Base-by-base conservation (phyloP, 441 rosid species). In the Brassica hybrid region DNA sequence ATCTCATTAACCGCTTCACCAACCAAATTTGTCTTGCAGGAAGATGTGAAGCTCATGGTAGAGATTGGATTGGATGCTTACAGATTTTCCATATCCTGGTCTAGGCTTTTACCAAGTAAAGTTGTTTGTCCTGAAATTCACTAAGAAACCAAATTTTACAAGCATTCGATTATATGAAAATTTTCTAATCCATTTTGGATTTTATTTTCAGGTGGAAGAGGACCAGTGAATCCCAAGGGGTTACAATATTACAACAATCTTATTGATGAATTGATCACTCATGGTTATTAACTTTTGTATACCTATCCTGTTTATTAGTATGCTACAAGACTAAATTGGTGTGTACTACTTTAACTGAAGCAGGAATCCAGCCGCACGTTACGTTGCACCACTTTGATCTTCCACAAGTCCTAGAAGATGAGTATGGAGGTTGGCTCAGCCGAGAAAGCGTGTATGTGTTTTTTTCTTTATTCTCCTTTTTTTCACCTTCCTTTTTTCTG, bases 391-490 rank as follows among this genome's bases (percentile, higher is more conserved):
- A 77, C 62, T 65, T 41, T 65, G 76, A 77, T 71, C 72, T 71
- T 65, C 80, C 76, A 41, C 80, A 71, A 11, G 18, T 12, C 34
- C 7, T 77, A 27, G 67, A 77, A 58, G 76, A 77, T 57, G 76
- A 71, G 14, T 77, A 77, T 57, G 80, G 72, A 65, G 80, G 72
- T 27, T 77, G 76, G 72, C 21, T 89, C 67, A 83, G 76, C 69
- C 67, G 43, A 67, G 85, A 80, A 56, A 86, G 86, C 52, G 81
- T 89, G 95, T 92, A 90, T 67, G 36, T n/a, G 34, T n/a, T 48
- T 36, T 45, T 5, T 48, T 85, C 9, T 52, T 45, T 72, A 9
- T 61, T 66, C 56, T 57, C 56, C n/a, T 36, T 72, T n/a, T n/a
- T 8, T 14, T 8, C 19, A 14, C 10, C 14, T 30, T 30, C 6